phyloP scores from a whole-genome alignment of 2,329 filamentous ascomycete genomes.

The Sphaerulina populicola region DNA sequence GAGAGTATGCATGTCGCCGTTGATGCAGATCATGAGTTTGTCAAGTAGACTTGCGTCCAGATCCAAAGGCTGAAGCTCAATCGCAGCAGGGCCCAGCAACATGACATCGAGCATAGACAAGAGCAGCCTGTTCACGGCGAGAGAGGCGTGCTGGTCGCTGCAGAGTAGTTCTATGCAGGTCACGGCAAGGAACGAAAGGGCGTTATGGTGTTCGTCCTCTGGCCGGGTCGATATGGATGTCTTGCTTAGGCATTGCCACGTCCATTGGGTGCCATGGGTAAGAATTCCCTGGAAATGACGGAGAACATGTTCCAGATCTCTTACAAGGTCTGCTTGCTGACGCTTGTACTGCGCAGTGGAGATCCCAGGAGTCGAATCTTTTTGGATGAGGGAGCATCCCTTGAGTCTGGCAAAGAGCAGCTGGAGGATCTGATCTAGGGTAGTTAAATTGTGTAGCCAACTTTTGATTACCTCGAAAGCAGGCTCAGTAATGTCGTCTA shows the following conservation, averaged over 20 bases:
- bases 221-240: background rate
- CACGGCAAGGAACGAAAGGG: constrained; percentile 20
- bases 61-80: constrained; percentile 18
- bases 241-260: constrained; percentile 22
- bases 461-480: constrained; percentile 66
- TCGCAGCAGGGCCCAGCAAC: constrained; percentile 15
- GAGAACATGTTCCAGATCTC: constrained; percentile 46
- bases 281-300: constrained; percentile 66
- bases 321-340: background rate
- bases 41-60: constrained; percentile 26
- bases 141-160: constrained; percentile 11
- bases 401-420: constrained; percentile 24
- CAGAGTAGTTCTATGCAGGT: constrained; percentile 20
- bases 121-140: constrained; percentile 12
- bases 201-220: constrained; percentile 11
- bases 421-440: constrained; percentile 43
- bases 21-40: constrained; percentile 20
- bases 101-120: constrained; percentile 22
- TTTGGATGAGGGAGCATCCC: background rate
- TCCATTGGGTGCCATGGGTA: constrained; percentile 44
- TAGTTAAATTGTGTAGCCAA: constrained; percentile 63
- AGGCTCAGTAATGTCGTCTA: constrained; percentile 64
- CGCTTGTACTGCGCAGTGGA: background rate
- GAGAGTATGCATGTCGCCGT: constrained; percentile 15
- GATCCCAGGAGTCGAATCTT: background rate